Evolutionary conservation across 1,284 basidiomycete species (phyloP).

Genomic region (Gomphus bonarii): DNA sequence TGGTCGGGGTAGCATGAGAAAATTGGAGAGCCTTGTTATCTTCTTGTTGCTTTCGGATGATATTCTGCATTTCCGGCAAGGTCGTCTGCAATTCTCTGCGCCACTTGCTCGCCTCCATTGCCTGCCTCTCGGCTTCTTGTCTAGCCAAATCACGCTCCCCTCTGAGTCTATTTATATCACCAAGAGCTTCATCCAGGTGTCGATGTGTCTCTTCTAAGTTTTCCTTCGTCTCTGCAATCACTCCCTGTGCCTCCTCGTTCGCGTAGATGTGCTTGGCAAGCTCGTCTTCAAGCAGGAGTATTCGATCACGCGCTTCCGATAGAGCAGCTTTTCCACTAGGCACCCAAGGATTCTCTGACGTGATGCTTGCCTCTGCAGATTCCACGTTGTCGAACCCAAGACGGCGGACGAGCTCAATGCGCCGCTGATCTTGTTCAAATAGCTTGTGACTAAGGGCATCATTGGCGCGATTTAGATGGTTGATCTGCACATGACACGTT

Average conservation of each 20-base stretch:
- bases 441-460: slow-evolving; percentile 13
- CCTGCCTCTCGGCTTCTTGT: slow-evolving; percentile 8
- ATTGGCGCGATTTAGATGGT: slow-evolving; percentile 12
- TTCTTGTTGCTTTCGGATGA: background rate
- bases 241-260: slow-evolving; percentile 1
- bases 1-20: background rate
- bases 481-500: slow-evolving; percentile 4
- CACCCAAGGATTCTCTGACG: background rate
- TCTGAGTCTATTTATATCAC: background rate
- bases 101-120: slow-evolving; percentile 3
- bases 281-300: slow-evolving; percentile 5
- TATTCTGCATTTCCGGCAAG: slow-evolving; percentile 3
- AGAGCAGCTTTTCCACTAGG: background rate
- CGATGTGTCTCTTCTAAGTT: background rate
- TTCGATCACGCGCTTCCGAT: background rate
- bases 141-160: slow-evolving; percentile 3
- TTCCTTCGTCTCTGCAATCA: background rate
- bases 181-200: background rate
- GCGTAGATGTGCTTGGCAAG: slow-evolving; percentile 4
- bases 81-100: background rate
- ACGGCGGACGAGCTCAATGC: slow-evolving; percentile 11
- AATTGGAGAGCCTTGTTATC: background rate
- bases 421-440: slow-evolving; percentile 14
- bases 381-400: slow-evolving; percentile 16
- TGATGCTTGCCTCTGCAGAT: slow-evolving; percentile 11